Evolutionary conservation across 371 early-diverging fungal species (phyloP).

Genomic region (Mucor saturninus): DNA sequence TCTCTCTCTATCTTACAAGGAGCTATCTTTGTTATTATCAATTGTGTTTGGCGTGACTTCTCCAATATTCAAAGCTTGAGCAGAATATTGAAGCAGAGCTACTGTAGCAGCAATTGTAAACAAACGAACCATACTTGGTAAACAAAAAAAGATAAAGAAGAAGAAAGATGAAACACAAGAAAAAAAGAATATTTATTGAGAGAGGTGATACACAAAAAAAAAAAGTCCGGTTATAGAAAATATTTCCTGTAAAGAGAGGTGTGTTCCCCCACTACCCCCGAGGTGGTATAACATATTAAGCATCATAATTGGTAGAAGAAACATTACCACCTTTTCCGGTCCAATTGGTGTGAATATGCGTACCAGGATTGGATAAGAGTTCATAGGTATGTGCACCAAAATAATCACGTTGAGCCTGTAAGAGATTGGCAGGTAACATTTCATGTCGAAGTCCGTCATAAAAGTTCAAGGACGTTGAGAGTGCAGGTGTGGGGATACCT

Average conservation of each 20-base stretch:
- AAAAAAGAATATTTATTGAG: background rate
- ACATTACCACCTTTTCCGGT: slow-evolving; percentile 85
- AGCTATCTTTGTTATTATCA: slow-evolving; percentile 6
- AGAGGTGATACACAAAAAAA: background rate
- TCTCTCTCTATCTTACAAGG: slow-evolving; percentile 9
- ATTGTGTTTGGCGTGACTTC: slow-evolving; percentile 22
- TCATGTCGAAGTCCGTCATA: slow-evolving; percentile 94
- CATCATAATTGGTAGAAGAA: slow-evolving; percentile 46
- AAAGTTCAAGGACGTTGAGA: slow-evolving; percentile 92
- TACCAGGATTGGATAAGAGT: slow-evolving; percentile 75
- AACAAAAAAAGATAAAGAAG: background rate
- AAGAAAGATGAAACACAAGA: background rate
- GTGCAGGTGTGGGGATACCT: slow-evolving; percentile 92
- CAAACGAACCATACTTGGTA: slow-evolving; percentile 19
- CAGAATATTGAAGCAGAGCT: background rate
- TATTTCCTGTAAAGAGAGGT: background rate
- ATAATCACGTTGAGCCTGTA: slow-evolving; percentile 98
- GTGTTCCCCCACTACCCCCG: too few relatives aligned
- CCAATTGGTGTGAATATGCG: slow-evolving; percentile 95
- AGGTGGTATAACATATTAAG: slow-evolving; percentile 11
- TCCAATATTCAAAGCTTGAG: slow-evolving; percentile 14
- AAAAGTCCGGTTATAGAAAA: background rate
- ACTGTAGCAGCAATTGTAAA: background rate
- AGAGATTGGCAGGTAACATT: slow-evolving; percentile 91
- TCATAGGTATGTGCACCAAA: slow-evolving; percentile 98